Base-by-base conservation (phyloP, 257 asterid species). In the Solanum chiquidenum region DNA sequence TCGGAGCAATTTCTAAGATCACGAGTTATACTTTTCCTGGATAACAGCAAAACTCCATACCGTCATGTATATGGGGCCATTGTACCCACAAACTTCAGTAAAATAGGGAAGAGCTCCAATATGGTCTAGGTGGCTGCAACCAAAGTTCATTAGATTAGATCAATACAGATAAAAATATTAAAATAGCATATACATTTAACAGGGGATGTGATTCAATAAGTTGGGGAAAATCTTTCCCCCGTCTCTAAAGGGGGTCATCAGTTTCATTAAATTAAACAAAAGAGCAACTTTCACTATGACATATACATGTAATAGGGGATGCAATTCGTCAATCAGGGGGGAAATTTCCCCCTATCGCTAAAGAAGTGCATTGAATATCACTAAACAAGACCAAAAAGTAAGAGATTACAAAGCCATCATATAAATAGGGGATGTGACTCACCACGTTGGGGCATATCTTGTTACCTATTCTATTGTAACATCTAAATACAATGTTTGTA, bases 31-130 rank as follows among this genome's bases (percentile, higher is more conserved):
- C 29, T 29, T 80, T 52, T 46, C 68, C 85, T 20, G 18, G 38
- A 80, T 18, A 80, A 80, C n/a, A 80, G 68, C 0, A 5, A 9
- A 46, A 79, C 66, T 79, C 27, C 27, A 11, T 93, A 96, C 99
- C 94, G 99, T 97, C 99, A 97, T 97, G 94, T 94, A 97, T 92
- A 97, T 93, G 89, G 99, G 99, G 74, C 99, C 98, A 87, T 86
- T 90, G 84, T 97, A 97, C 83, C 99, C 99, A 88, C 98, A 95
- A 87, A 95, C 97, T 95, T 97, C 94, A 66, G 98, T 97, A 86
- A 97, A 97, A 91, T 95, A 97, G 4, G 99, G 98, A 60, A 97
- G 96, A 73, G 98, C 99, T 82, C 99, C 99, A 86, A 97, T 93
- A 91, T 97, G 99, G 89, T 97, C 99, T 96, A 93, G 90, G 92